Evolutionary conservation across 345 rosid species (phyloP), one percentile per base, ranked within the genome.

Genomic region (Durio zibethinus): DNA sequence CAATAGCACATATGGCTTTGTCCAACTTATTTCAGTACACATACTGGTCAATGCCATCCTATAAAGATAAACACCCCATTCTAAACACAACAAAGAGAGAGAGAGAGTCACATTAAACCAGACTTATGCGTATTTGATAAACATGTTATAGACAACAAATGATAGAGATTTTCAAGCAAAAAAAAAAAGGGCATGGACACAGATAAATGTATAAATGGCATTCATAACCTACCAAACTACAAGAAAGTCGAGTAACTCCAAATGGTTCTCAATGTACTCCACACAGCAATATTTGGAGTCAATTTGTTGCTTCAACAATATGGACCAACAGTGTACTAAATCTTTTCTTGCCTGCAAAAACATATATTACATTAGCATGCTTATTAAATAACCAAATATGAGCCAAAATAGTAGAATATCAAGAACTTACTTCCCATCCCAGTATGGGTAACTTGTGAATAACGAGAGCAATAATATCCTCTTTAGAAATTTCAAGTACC

Each of bases 301-400:
- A 59, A 88, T 89, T 79, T 90, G 86, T 80, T 92, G 96, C 86
- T 89, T 95, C 86, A 95, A 85, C 86, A 95, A 83, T 83, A 89
- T 87, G 83, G 97, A 87, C 98, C 98, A 93, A 77, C 97, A 92
- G 81, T 88, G 93, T 36, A 96, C 92, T 74, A 96, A 88, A 83
- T 96, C 94, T 81, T 96, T 96, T 79, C 99, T 92, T 20, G 97
- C 86, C 98, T 96, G 87, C 54, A 73, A 73, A 75, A 80, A 76
- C 36, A 56, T 12, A 29, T 1, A n/a, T 59, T 40, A 78, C 16
- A 54, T 69, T 53, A 43, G 36, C 20, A 50, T 18, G 65, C 23
- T 20, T 23, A 5, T 10, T 23, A 59, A 35, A 12, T 36, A 56
- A 64, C 52, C 38, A 40, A 1, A 36, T 27, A 50, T 70, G 72